Percentiles rank a stretch among this genome's conserved stretches.
Evolutionary conservation across 1,284 basidiomycete genomes (phyloP).

Genomic region (Farysia itapuensis): DNA sequence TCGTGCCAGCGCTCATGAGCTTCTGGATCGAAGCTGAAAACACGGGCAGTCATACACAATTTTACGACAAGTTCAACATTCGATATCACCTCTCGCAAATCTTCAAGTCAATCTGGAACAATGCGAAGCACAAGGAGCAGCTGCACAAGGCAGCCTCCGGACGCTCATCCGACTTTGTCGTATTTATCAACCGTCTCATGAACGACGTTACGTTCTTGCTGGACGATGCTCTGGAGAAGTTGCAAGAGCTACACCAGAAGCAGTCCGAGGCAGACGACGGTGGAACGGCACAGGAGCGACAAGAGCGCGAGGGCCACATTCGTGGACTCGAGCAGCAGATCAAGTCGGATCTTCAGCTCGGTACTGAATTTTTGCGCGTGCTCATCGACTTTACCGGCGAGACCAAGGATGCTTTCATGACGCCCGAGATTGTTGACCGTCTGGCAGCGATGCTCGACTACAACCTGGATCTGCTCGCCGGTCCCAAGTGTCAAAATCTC

Average conservation of each 20-base stretch:
- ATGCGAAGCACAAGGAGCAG: slow-evolving; percentile 52
- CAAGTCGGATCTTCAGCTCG: slow-evolving; percentile 80
- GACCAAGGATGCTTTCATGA: slow-evolving; percentile 89
- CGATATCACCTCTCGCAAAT: slow-evolving; percentile 61
- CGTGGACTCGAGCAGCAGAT: slow-evolving; percentile 79
- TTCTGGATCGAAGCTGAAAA: slow-evolving; percentile 98
- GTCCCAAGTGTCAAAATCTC: slow-evolving; percentile 77
- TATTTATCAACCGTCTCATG: slow-evolving; percentile 96
- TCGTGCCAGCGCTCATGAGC: slow-evolving; percentile 88
- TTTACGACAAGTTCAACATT: slow-evolving; percentile 94
- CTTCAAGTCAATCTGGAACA: slow-evolving; percentile 56
- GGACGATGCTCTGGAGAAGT: slow-evolving; percentile 89
- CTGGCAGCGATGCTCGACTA: slow-evolving; percentile 96
- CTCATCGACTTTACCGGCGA: slow-evolving; percentile 90
- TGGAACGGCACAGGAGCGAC: slow-evolving; percentile 71
- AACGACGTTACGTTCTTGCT: slow-evolving; percentile 98
- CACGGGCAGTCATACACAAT: slow-evolving; percentile 95
- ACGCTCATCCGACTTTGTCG: slow-evolving; percentile 64
- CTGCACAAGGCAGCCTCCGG: slow-evolving; percentile 41
- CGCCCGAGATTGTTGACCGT: slow-evolving; percentile 91
- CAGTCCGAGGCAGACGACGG: slow-evolving; percentile 68
- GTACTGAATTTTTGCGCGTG: slow-evolving; percentile 82
- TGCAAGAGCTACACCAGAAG: slow-evolving; percentile 83
- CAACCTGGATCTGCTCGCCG: slow-evolving; percentile 85
- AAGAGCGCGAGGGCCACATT: slow-evolving; percentile 79